These are phyloP conservation scores for Datura wrightii DNA, from an alignment of 257 asterid species.

Conservation along the genomic window DNA sequence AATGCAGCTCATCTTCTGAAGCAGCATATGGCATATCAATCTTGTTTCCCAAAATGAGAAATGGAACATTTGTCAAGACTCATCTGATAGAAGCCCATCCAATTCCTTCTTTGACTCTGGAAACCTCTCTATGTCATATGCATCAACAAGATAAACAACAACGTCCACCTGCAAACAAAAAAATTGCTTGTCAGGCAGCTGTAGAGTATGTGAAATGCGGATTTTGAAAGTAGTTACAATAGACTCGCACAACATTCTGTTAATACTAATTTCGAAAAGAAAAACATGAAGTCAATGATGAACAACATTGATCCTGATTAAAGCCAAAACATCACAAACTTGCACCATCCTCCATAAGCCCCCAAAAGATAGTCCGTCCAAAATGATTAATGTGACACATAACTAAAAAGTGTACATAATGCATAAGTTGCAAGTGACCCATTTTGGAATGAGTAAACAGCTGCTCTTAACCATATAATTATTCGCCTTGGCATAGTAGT, in stretches of 20 bases:
- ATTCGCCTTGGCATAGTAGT: conserved; percentile 58
- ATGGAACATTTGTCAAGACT: conserved; percentile 49
- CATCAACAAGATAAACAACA: conserved; percentile 55
- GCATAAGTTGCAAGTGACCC: not conserved
- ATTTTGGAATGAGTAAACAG: not conserved
- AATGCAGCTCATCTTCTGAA: conserved; percentile 54
- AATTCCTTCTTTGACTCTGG: conserved; percentile 56
- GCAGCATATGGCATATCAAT: conserved; percentile 54
- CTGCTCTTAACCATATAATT: not conserved
- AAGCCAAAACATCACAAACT: not conserved
- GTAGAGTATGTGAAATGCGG: not conserved
- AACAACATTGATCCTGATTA: not conserved
- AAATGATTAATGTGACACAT: not conserved
- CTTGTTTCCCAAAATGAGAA: conserved; percentile 59
- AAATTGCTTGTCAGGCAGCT: not conserved
- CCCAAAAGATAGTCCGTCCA: not conserved
- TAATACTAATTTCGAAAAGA: not conserved
- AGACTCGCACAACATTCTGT: not conserved
- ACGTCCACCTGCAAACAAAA: conserved; percentile 48
- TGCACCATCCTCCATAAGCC: not conserved
- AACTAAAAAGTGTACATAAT: not conserved
- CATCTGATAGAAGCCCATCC: conserved; percentile 55
- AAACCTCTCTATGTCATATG: conserved; percentile 50
- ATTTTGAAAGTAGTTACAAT: not conserved
- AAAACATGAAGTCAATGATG: not conserved